Percentiles rank a stretch among this genome's conserved stretches.
Evolutionary conservation across 148 eudicot genomes (phyloP).

Genomic region (Silene latifolia): DNA sequence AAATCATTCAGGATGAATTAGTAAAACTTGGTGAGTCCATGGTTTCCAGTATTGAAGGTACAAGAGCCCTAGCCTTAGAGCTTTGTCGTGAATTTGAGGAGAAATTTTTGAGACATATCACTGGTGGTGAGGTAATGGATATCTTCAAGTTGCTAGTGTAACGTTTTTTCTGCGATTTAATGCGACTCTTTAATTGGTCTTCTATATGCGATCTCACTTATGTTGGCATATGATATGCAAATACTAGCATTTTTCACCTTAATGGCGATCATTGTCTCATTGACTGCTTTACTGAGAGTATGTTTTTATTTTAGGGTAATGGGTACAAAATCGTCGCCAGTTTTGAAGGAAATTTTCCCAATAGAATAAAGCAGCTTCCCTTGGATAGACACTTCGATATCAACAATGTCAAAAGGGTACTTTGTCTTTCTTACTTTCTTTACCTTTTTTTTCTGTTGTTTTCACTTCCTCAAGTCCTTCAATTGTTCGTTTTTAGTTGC

Average conservation of each 20-base stretch:
- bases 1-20: slow-evolving; percentile 84
- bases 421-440: not conserved
- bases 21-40: slow-evolving; percentile 91
- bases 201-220: not conserved
- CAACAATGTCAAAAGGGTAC: slow-evolving; percentile 93
- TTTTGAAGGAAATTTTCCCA: slow-evolving; percentile 96
- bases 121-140: slow-evolving; percentile 83
- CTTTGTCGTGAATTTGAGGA: slow-evolving; percentile 99
- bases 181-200: not conserved
- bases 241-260: not conserved
- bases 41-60: slow-evolving; percentile 92
- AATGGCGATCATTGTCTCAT: not conserved
- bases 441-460: not conserved
- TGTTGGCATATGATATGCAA: not conserved
- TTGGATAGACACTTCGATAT: slow-evolving; percentile 93
- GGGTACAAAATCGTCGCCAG: slow-evolving; percentile 96
- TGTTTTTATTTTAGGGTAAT: slow-evolving; percentile 57
- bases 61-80: slow-evolving; percentile 92
- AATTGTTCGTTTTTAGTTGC: not conserved
- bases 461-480: not conserved
- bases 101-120: slow-evolving; percentile 81
- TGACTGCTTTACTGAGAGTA: not conserved
- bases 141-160: slow-evolving; percentile 1
- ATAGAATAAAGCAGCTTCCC: slow-evolving; percentile 95
- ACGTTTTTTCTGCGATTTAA: not conserved